Evolutionary conservation across 208 protist genomes (phyloP), one percentile per base, ranked within the genome.

Genomic region (Acanthamoeba lenticulata): DNA sequence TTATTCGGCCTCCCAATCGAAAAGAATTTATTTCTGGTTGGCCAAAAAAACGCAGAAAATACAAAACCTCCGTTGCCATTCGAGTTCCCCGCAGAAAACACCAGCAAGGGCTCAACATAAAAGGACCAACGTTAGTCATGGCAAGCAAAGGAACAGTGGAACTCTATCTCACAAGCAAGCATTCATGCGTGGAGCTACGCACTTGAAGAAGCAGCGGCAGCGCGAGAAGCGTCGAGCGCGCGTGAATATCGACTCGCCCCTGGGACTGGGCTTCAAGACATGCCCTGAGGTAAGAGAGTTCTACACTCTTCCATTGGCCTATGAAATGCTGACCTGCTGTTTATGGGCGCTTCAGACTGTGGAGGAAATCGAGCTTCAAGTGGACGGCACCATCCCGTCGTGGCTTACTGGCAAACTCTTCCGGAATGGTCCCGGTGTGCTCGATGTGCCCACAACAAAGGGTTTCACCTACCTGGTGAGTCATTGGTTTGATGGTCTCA

Each of bases 261-360:
- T 79, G 15, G 69, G 69, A n/a, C 69, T 79, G 9, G 69, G 69
- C 36, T 79, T 79, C 69, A 79, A 79, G 69, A 38, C 32, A n/a
- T 79, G 69, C 69, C 69, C 69, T n/a, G 69, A 79, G 69, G 69
- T 79, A n/a, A n/a, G n/a, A n/a, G n/a, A n/a, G n/a, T n/a, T n/a
- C 0, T 19, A 0, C 65, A 11, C n/a, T 36, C 6, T 34, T 69
- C 60, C 60, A n/a, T n/a, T n/a, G n/a, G n/a, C n/a, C n/a, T n/a
- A 1, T 74, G 6, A 38, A 42, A 27, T 42, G 13, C 19, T 29
- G 19, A 42, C 7, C 27, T 1, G 1, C 34, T 79, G 36, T 45
- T n/a, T 69, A 9, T 5, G 29, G 19, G 65, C 1, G 32, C n/a
- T n/a, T n/a, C 69, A 79, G 69, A 79, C 69, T 6, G 15, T 79